Evolutionary conservation across 2,329 filamentous ascomycete species (phyloP).

Genomic region (Colletotrichum horii): DNA sequence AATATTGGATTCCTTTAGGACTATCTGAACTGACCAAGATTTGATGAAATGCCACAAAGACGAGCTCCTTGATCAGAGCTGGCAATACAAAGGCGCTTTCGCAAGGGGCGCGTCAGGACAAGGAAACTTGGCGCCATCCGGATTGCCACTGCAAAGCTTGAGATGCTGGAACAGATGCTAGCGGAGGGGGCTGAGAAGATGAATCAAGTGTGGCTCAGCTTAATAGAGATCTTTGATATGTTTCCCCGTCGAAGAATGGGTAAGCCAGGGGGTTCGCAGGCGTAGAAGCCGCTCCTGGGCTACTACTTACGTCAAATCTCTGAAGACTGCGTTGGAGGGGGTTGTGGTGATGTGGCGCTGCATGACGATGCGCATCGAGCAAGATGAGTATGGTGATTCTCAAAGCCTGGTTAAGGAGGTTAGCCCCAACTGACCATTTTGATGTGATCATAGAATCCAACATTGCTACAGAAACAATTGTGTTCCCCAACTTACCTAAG

Average conservation of each 20-base stretch:
- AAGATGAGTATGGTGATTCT: not conserved
- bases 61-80: not conserved
- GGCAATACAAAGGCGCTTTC: not conserved
- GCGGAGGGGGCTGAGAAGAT: not conserved
- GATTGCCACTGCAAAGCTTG: not conserved
- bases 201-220: not conserved
- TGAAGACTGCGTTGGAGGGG: not conserved
- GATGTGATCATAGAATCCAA: not conserved
- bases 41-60: not conserved
- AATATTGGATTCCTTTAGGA: not conserved
- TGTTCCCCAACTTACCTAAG: not conserved
- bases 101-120: not conserved
- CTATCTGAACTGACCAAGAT: not conserved
- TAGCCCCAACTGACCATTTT: not conserved
- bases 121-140: not conserved
- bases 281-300: not conserved
- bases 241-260: not conserved
- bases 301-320: not conserved
- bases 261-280: not conserved
- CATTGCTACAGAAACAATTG: not conserved
- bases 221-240: not conserved
- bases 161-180: fast-evolving
- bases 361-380: not conserved
- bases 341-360: not conserved
- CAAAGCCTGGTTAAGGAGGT: not conserved